Conservation (phyloP, 2,329 filamentous ascomycete genomes). For the Triangularia verruculosa region DNA sequence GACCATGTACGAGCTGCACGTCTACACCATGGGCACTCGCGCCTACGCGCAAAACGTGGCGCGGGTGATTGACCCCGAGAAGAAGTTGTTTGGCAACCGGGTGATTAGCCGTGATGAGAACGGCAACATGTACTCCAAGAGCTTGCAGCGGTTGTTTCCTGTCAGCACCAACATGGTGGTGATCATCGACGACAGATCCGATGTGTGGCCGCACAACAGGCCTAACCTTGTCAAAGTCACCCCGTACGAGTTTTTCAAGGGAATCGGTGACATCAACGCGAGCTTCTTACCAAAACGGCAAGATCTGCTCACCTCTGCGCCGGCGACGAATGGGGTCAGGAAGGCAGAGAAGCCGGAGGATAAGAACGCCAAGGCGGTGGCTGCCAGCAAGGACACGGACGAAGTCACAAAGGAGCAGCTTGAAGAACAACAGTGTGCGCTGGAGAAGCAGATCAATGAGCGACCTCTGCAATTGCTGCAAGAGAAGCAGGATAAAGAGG, state of each 20-base stretch:
- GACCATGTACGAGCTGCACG: constrained; percentile 86
- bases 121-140: constrained; percentile 88
- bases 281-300: constrained; percentile 85
- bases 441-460: constrained; percentile 86
- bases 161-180: constrained; percentile 99
- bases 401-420: constrained; percentile 69
- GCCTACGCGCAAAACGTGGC: constrained; percentile 94
- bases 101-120: constrained; percentile 97
- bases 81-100: constrained; percentile 86
- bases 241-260: constrained; percentile 96
- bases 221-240: constrained; percentile 91
- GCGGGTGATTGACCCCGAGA: constrained; percentile 85
- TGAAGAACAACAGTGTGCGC: constrained; percentile 79
- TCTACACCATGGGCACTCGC: constrained; percentile 98
- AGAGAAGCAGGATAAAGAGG: constrained; percentile 82
- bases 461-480: constrained; percentile 89
- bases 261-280: constrained; percentile 97
- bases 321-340: constrained; percentile 20
- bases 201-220: constrained; percentile 90
- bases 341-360: constrained; percentile 9
- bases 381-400: constrained; percentile 71
- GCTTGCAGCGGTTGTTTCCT: constrained; percentile 84
- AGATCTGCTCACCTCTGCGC: constrained; percentile 43
- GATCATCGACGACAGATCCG: constrained; percentile 94
- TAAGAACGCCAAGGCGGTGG: constrained; percentile 15